Base-by-base conservation (phyloP, 2,329 filamentous ascomycete genomes). In the Talaromyces sp. region DNA sequence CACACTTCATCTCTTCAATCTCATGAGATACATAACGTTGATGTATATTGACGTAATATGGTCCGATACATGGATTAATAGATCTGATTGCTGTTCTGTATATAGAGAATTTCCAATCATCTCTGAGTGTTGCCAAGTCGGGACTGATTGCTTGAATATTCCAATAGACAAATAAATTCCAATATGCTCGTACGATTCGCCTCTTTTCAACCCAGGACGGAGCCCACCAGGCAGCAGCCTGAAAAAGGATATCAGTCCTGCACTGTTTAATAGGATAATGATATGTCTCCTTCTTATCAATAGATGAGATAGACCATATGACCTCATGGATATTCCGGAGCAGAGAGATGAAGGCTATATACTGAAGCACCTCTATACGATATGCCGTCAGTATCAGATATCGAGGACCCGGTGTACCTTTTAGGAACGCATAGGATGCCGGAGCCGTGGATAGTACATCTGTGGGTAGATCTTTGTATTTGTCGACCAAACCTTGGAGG, bases 351-450 rank as follows among this genome's bases (percentile, higher is more conserved):
- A 55, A 55, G 28, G 37, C 45, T 21, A 55, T 8, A 13, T 55
- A 3, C 28, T 55, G 52, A 36, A 55, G 52, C 13, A 45, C 22
- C 19, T 55, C 52, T 36, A 55, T 55, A 19, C 52, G 52, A 9
- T 55, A 55, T 45, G 37, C 52, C 31, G 52, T 55, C 3, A 55
- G 33, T 2, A 55, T 11, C 11, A 45, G 6, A 21, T 55, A 55
- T 15, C 52, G 22, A 36, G 39, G 52, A 13, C 37, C 52, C 21
- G 25, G 39, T 36, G 52, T 55, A 9, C 28, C 39, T 17, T 25
- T 41, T 39, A 10, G 21, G 9, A 31, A 53, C 7, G 35, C 36
- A 50, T 5, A 50, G 31, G 22, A 50, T 50, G 45, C 45, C 15
- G 45, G 25, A 33, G 45, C 25, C 31, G 35, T 40, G 3, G 36